phyloP scores from a whole-genome alignment of 805 yeast species.

The Barnettozyma wickerhamii region DNA sequence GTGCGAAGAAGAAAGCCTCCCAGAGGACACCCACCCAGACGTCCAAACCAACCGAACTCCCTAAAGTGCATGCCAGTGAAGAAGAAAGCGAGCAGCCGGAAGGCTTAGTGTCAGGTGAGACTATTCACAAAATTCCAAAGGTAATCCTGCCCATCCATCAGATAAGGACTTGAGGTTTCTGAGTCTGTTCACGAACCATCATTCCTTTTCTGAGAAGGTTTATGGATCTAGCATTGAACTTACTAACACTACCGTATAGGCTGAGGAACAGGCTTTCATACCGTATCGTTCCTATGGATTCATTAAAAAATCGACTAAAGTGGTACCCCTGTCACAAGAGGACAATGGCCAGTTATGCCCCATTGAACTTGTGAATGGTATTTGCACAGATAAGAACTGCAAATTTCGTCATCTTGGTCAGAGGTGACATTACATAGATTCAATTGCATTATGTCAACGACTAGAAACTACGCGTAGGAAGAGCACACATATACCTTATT shows the following conservation, averaged over 20 bases:
- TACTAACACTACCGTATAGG: constrained; percentile 22
- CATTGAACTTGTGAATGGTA: constrained; percentile 19
- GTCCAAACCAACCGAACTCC: background rate
- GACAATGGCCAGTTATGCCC: constrained; percentile 19
- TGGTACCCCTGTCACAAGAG: background rate
- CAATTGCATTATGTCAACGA: constrained; percentile 1
- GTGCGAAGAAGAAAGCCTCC: constrained; percentile 3
- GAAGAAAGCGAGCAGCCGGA: background rate
- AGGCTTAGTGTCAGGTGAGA: constrained; percentile 14
- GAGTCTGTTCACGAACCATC: too few species aligned
- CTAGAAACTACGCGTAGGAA: too few species aligned
- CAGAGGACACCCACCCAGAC: background rate
- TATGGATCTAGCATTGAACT: background rate
- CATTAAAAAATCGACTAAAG: background rate
- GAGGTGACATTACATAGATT: background rate
- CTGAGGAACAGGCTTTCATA: constrained; percentile 15
- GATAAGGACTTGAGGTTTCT: too few species aligned
- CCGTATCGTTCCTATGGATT: constrained; percentile 22
- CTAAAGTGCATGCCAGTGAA: background rate
- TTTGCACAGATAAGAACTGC: constrained; percentile 20
- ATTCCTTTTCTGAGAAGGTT: too few species aligned
- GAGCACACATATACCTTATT: too few species aligned
- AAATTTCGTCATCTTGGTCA: constrained; percentile 19
- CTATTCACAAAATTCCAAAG: constrained; percentile 24
- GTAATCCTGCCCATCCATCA: constrained; percentile 15